Evolutionary conservation across 192 early-diverging fungal genomes (phyloP).

Genomic region (Phlyctochytrium planicorne): DNA sequence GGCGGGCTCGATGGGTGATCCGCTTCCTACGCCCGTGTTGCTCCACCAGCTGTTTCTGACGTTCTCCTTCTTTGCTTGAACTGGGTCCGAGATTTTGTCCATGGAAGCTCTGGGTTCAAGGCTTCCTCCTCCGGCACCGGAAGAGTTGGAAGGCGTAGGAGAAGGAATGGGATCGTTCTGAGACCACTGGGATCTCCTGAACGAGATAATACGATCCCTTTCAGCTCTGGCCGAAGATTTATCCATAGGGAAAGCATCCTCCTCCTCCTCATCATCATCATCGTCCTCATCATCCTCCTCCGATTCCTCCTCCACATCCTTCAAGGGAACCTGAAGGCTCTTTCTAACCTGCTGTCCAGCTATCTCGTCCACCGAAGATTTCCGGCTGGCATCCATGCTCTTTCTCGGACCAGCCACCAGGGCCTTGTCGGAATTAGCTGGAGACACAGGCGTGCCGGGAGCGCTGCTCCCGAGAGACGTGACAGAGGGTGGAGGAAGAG

Average conservation of each 20-base stretch:
- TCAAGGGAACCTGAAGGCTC: neutral
- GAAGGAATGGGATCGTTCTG: neutral
- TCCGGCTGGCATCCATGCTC: neutral
- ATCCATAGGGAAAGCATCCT: neutral
- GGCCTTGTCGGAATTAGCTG: neutral
- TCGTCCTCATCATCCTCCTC: constrained; percentile 19
- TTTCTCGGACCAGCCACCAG: neutral
- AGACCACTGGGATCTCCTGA: constrained; percentile 21
- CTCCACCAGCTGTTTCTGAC: constrained; percentile 31
- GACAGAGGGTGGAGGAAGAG: neutral
- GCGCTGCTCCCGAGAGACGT: neutral
- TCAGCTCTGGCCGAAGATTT: neutral
- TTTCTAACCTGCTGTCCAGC: neutral
- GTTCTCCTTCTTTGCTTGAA: constrained; percentile 25
- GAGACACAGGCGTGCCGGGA: neutral
- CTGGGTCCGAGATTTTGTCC: constrained; percentile 7
- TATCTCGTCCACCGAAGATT: neutral
- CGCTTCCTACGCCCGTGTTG: constrained; percentile 17
- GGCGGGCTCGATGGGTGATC: constrained; percentile 9
- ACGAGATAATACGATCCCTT: constrained; percentile 25
- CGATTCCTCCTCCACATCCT: neutral
- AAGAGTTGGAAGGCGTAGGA: neutral
- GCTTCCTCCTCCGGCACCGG: neutral
- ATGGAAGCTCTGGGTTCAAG: neutral
- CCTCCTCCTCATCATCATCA: constrained; percentile 20